These are phyloP conservation scores for Botryotinia globosa DNA, from an alignment of 2,329 filamentous ascomycete genomes.

Conservation along the genomic window DNA sequence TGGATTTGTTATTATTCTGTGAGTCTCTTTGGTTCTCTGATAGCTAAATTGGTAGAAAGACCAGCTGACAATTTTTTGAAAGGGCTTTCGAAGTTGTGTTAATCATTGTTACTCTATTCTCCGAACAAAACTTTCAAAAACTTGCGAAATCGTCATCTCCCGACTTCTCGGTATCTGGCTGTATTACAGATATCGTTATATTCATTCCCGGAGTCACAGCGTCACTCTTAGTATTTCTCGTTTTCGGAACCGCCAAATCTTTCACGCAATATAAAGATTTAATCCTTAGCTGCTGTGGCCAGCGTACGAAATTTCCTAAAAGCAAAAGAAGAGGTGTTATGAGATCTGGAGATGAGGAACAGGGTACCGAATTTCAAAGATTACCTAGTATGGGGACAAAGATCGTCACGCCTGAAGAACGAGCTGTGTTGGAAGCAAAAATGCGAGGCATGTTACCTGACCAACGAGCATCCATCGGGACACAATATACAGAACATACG, in stretches of 20 bases:
- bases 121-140: constrained; percentile 35
- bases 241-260: constrained; percentile 45
- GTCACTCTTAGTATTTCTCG: constrained; percentile 41
- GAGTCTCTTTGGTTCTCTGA: background rate
- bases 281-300: constrained; percentile 28
- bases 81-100: constrained; percentile 42
- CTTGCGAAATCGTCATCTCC: constrained; percentile 35
- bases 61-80: constrained; percentile 8
- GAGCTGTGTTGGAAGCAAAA: constrained; percentile 13
- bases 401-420: background rate
- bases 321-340: constrained; percentile 14
- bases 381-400: constrained; percentile 9
- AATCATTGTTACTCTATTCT: constrained; percentile 42
- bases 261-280: constrained; percentile 36
- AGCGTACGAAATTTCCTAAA: background rate
- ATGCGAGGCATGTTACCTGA: background rate
- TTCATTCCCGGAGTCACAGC: constrained; percentile 44
- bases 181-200: constrained; percentile 38
- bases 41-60: background rate
- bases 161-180: constrained; percentile 38
- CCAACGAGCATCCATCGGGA: background rate
- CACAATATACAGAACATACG: constrained; percentile 5
- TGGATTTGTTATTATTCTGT: constrained; percentile 43
- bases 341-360: constrained; percentile 6
- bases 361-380: constrained; percentile 17